These are phyloP conservation scores for Urtica urens DNA, from an alignment of 306 rosid genomes.

Conservation along the genomic window DNA sequence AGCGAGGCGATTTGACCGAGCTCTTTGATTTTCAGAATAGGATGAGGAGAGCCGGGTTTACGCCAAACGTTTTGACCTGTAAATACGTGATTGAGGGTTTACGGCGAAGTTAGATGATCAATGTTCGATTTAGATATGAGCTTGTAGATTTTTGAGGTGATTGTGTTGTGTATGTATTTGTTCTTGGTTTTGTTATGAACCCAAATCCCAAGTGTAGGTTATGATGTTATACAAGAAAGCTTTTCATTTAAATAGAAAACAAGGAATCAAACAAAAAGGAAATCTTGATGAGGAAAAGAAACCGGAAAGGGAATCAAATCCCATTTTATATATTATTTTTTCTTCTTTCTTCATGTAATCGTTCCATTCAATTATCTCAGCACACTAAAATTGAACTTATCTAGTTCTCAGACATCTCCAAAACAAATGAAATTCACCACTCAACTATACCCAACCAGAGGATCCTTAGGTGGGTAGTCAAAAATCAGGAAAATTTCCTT, in stretches of 20 bases:
- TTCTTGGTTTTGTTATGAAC: too few relatives aligned
- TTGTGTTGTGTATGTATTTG: too few relatives aligned
- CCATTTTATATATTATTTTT: slow-evolving; percentile 13
- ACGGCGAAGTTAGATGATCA: slow-evolving; percentile 46
- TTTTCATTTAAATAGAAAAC: too few relatives aligned
- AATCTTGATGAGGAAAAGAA: too few relatives aligned
- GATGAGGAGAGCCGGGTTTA: slow-evolving; percentile 53
- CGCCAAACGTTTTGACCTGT: slow-evolving; percentile 57
- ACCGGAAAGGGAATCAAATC: slow-evolving; percentile 21
- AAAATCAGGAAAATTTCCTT: slow-evolving; percentile 38
- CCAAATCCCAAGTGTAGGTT: too few relatives aligned
- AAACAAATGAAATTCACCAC: slow-evolving; percentile 33
- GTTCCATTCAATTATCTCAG: slow-evolving; percentile 33
- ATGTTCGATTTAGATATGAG: too few relatives aligned
- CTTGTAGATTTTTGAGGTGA: too few relatives aligned
- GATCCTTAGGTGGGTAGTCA: slow-evolving; percentile 34
- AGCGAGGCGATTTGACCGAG: slow-evolving; percentile 42
- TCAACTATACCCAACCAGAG: slow-evolving; percentile 43
- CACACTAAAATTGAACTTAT: slow-evolving; percentile 25
- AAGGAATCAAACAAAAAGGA: too few relatives aligned
- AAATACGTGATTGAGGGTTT: slow-evolving; percentile 53
- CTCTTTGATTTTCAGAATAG: slow-evolving; percentile 65
- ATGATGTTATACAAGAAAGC: too few relatives aligned
- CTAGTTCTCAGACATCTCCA: slow-evolving; percentile 37
- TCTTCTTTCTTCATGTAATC: slow-evolving; percentile 31